Evolutionary conservation across 371 early-diverging fungal species (phyloP).

Genomic region (Zancudomyces culisetae): DNA sequence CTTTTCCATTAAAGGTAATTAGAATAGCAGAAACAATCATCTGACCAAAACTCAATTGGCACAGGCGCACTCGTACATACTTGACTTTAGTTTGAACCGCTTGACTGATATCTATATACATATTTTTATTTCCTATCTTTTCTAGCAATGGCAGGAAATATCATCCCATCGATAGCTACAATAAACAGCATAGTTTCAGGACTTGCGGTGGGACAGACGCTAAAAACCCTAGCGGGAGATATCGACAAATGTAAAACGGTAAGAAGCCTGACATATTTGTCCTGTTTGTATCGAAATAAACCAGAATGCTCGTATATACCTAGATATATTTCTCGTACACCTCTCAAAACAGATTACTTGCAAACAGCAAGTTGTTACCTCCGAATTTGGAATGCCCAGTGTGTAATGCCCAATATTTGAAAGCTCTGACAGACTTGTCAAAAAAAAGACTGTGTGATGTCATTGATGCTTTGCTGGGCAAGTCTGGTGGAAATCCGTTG

Average conservation of each 20-base stretch:
- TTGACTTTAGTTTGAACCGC: no score
- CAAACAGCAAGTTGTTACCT: constrained; percentile 16
- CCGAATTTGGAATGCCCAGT: constrained; percentile 32
- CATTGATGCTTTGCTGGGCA: constrained; percentile 4
- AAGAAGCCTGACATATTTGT: constrained; percentile 4
- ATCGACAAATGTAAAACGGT: constrained; percentile 30
- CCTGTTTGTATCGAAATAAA: not conserved
- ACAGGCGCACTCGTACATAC: no score
- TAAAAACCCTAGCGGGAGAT: constrained; percentile 40
- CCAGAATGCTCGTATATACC: not conserved
- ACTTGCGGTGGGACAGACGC: constrained; percentile 70
- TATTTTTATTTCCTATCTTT: not conserved
- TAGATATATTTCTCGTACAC: constrained; percentile 19
- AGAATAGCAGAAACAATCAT: not conserved
- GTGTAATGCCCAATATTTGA: constrained; percentile 15
- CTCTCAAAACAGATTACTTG: constrained; percentile 17
- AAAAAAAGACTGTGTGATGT: constrained; percentile 16
- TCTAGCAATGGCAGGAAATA: constrained; percentile 93
- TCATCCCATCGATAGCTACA: constrained; percentile 99
- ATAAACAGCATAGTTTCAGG: constrained; percentile 98
- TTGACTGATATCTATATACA: no score
- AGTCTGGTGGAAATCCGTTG: constrained; percentile 9
- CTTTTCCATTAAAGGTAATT: constrained; percentile 56
- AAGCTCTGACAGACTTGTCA: constrained; percentile 13
- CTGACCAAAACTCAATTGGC: no score